Evolutionary conservation across 371 early-diverging fungal species (phyloP).

Genomic region (Sporodiniella umbellata): DNA sequence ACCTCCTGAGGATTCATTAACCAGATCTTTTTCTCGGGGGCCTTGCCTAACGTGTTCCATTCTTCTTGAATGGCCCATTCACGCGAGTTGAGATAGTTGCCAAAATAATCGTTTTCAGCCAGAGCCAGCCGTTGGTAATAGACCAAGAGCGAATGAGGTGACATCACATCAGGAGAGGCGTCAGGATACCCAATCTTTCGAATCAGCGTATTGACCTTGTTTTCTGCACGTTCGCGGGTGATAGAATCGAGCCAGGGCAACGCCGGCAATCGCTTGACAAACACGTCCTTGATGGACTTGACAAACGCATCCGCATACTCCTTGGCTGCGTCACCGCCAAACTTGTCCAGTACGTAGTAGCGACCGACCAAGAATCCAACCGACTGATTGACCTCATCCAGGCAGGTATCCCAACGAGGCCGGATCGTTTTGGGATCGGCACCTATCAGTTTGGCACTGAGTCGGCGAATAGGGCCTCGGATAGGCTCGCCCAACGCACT

Average conservation of each 20-base stretch:
- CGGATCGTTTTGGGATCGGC: slow-evolving; percentile 34
- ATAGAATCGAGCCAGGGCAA: slow-evolving; percentile 53
- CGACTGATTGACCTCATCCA: slow-evolving; percentile 29
- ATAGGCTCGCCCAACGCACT: slow-evolving; percentile 26
- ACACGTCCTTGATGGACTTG: slow-evolving; percentile 42
- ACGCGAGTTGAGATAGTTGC: slow-evolving; percentile 35
- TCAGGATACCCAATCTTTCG: slow-evolving; percentile 53
- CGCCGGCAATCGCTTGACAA: slow-evolving; percentile 37
- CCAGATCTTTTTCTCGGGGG: slow-evolving; percentile 48
- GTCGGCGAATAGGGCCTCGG: slow-evolving; percentile 27
- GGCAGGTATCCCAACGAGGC: slow-evolving; percentile 54
- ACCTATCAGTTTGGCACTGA: slow-evolving; percentile 36
- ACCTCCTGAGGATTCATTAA: slow-evolving; percentile 58
- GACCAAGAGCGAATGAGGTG: slow-evolving; percentile 40
- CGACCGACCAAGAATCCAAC: slow-evolving; percentile 53
- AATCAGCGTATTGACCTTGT: slow-evolving; percentile 39
- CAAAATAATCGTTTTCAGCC: slow-evolving; percentile 37
- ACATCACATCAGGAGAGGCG: slow-evolving; percentile 38
- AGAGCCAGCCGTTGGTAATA: slow-evolving; percentile 43
- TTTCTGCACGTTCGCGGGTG: slow-evolving; percentile 41
- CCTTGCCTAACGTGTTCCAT: slow-evolving; percentile 34
- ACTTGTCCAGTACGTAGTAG: slow-evolving; percentile 44
- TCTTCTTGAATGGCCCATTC: slow-evolving; percentile 19
- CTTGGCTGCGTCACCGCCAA: slow-evolving; percentile 38
- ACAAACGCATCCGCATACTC: slow-evolving; percentile 47